Conservation (phyloP, 2,329 filamentous ascomycete genomes). For the Pseudocercospora eumusae region DNA sequence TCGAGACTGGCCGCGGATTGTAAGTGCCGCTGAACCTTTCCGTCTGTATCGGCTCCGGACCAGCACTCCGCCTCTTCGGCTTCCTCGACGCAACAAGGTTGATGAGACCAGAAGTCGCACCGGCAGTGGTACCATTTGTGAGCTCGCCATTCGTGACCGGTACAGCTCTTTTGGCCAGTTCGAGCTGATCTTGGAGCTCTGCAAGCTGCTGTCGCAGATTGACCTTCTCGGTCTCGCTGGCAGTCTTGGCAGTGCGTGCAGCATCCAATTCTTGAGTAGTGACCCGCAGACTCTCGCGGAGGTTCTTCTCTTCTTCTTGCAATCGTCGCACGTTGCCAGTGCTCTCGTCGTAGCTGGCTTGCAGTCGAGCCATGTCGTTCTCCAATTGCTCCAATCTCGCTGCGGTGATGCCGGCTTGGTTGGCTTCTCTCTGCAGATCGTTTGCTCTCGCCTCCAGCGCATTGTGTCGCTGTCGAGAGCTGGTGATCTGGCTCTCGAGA, state of each 20-base stretch:
- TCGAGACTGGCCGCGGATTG: slow-evolving; percentile 92
- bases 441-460: slow-evolving; percentile 85
- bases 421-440: slow-evolving; percentile 93
- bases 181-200: slow-evolving; percentile 89
- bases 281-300: slow-evolving; percentile 77
- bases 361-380: slow-evolving; percentile 90
- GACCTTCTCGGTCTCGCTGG: slow-evolving; percentile 81
- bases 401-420: slow-evolving; percentile 93
- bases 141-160: slow-evolving; percentile 67
- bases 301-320: slow-evolving; percentile 86
- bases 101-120: slow-evolving; percentile 75
- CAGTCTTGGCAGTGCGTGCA: slow-evolving; percentile 71
- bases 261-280: slow-evolving; percentile 80
- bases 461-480: slow-evolving; percentile 90
- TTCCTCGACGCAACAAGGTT: slow-evolving; percentile 97
- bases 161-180: slow-evolving; percentile 75
- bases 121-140: slow-evolving; percentile 57
- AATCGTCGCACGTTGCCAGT: slow-evolving; percentile 86
- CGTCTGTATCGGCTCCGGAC: slow-evolving; percentile 77
- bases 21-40: slow-evolving; percentile 91
- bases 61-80: slow-evolving; percentile 89
- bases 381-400: slow-evolving; percentile 90
- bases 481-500: slow-evolving; percentile 94
- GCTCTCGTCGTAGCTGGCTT: slow-evolving; percentile 86
- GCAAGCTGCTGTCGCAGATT: slow-evolving; percentile 83